phyloP scores from a whole-genome alignment of 139 green algal genomes.

The Micractinium sp. region DNA sequence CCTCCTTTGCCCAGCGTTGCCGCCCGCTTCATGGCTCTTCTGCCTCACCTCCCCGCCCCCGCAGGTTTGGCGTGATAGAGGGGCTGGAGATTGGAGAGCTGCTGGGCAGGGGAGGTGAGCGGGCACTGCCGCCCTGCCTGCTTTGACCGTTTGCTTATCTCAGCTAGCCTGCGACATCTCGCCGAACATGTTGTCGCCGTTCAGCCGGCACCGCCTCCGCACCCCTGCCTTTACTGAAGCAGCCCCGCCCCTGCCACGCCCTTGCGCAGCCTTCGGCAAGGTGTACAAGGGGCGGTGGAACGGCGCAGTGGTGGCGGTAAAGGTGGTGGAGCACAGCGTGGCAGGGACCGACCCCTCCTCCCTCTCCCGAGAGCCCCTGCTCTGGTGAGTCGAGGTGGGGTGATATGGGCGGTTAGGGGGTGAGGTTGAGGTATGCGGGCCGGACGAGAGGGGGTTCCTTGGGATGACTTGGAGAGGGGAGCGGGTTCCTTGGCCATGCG shows the following conservation, averaged over 20 bases:
- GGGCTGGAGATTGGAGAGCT: slow-evolving; percentile 9
- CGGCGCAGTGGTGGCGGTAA: slow-evolving; percentile 46
- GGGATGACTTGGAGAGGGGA: too few relatives aligned
- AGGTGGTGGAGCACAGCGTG: slow-evolving; percentile 47
- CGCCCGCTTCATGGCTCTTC: too few relatives aligned
- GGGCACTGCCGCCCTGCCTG: not conserved
- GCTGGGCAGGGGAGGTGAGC: slow-evolving; percentile 19
- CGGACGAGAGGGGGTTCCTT: not conserved
- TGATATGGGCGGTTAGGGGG: too few relatives aligned
- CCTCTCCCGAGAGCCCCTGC: slow-evolving; percentile 34
- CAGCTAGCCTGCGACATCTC: not conserved
- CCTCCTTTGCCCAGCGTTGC: not conserved
- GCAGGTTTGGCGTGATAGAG: slow-evolving; percentile 11
- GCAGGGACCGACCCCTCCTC: not conserved
- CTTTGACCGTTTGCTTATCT: not conserved
- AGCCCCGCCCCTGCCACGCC: too few relatives aligned
- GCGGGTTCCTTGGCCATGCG: too few relatives aligned
- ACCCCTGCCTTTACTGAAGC: not conserved
- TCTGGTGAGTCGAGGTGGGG: slow-evolving; percentile 7
- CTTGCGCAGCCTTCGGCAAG: slow-evolving; percentile 3
- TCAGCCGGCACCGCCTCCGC: not conserved
- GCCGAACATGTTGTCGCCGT: too few relatives aligned
- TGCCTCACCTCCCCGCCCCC: not conserved
- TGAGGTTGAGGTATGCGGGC: not conserved
- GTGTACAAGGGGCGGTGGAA: slow-evolving; percentile 46